A percentile compares a stretch with the other conserved stretches of the same genome.
Conservation (phyloP, 2,329 filamentous ascomycete genomes). For the Septoria linicola region DNA sequence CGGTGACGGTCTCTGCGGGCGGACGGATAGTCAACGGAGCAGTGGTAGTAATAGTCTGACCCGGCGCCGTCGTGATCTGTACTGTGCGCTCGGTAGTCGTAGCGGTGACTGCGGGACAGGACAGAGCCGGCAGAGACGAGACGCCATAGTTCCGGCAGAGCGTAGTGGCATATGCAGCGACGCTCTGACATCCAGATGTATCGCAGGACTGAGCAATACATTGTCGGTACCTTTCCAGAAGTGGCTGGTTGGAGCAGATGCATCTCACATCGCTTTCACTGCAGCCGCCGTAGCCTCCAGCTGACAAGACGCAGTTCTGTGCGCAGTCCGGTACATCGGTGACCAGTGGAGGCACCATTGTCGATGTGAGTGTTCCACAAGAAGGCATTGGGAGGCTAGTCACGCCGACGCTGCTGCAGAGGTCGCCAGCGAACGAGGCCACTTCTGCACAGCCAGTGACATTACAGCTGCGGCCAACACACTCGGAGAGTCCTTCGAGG, state of each 20-base stretch:
- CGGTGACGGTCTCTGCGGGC: neutral
- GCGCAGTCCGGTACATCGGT: conserved; percentile 5
- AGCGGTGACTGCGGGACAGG: neutral
- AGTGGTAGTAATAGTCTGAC: conserved; percentile 1
- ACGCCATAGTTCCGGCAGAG: conserved; percentile 1
- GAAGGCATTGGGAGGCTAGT: conserved; percentile 4
- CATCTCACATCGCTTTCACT: neutral
- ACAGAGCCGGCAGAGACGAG: neutral
- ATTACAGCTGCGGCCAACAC: conserved; percentile 2
- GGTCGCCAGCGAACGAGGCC: conserved; percentile 2
- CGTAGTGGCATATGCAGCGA: neutral
- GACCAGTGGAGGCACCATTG: neutral
- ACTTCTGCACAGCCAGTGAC: conserved; percentile 1
- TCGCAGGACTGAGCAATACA: neutral
- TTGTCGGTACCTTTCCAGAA: conserved; percentile 3
- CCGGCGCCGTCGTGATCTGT: neutral
- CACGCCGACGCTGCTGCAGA: conserved; percentile 10
- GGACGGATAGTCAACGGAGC: neutral
- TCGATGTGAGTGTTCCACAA: neutral
- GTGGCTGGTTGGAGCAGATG: conserved; percentile 9
- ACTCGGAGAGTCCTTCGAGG: neutral
- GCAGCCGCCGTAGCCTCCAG: neutral
- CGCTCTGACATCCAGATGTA: neutral
- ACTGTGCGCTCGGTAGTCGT: conserved; percentile 1
- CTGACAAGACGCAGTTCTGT: neutral